Percentiles rank a stretch among this genome's conserved stretches.
These are phyloP conservation scores for Talaromyces wortmannii DNA, from an alignment of 495 filamentous ascomycete genomes.

Conservation along the genomic window DNA sequence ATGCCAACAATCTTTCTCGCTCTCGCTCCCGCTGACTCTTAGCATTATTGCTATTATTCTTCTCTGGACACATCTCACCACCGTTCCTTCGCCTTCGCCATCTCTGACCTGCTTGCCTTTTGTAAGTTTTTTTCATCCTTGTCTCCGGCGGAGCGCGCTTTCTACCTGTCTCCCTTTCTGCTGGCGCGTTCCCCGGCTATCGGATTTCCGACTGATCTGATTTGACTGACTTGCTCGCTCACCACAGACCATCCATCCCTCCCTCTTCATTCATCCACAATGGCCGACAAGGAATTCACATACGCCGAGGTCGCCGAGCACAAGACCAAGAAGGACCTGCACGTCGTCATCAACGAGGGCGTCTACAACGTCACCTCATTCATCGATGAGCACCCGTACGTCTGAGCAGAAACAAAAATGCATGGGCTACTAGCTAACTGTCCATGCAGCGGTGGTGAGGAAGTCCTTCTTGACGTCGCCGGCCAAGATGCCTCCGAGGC, in stretches of 20 bases:
- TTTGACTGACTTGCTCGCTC: no score
- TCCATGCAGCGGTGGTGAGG: slow-evolving; percentile 79
- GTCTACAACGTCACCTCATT: slow-evolving; percentile 87
- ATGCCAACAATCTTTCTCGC: slow-evolving; percentile 2
- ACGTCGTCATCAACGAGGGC: slow-evolving; percentile 89
- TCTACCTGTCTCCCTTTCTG: no score
- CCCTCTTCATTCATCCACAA: slow-evolving; percentile 27
- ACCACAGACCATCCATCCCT: no score
- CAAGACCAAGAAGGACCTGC: slow-evolving; percentile 93
- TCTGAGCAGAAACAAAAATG: slow-evolving; percentile 13
- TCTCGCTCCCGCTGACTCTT: slow-evolving; percentile 5
- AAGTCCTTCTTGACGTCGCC: slow-evolving; percentile 92
- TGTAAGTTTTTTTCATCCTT: no score
- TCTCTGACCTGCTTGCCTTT: no score
- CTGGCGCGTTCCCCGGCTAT: no score
- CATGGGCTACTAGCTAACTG: no score
- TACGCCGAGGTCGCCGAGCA: slow-evolving; percentile 81
- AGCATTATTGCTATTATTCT: slow-evolving; percentile 16
- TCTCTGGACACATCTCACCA: slow-evolving; percentile 8
- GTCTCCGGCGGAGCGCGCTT: no score
- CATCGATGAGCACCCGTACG: slow-evolving; percentile 98
- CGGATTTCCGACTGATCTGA: no score
- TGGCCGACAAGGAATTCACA: slow-evolving; percentile 71
- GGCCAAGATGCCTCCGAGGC: slow-evolving; percentile 97
- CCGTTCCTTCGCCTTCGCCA: no score